phyloP scores from a whole-genome alignment of 495 filamentous ascomycete genomes.

The Tuber umbilicatum region DNA sequence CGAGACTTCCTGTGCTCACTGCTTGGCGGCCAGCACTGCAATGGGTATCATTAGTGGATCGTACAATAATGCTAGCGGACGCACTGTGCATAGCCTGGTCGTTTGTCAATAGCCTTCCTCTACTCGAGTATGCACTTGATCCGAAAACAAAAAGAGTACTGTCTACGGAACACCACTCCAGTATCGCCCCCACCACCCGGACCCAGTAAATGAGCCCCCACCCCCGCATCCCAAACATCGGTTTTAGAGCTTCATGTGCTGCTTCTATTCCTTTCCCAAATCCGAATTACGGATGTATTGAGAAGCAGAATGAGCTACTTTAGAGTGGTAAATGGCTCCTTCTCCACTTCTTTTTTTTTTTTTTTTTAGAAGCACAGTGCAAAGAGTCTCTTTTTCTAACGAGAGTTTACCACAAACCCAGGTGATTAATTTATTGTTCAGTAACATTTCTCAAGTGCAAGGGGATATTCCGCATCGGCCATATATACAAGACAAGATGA shows the following conservation, averaged over 20 bases:
- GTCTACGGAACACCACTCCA: not conserved
- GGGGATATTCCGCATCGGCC: not conserved
- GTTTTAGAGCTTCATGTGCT: not conserved
- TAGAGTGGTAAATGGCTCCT: not conserved
- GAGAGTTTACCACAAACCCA: not conserved
- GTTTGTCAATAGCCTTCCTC: not conserved
- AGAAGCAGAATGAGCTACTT: not conserved
- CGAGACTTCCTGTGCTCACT: not conserved
- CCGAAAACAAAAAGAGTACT: not conserved
- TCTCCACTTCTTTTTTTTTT: not conserved
- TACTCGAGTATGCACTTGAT: not conserved
- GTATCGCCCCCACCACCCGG: too few relatives aligned
- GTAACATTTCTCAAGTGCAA: not conserved
- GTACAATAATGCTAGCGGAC: not conserved
- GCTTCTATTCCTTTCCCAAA: not conserved
- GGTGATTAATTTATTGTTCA: not conserved
- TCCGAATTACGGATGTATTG: not conserved
- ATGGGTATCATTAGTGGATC: not conserved
- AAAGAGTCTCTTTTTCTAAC: not conserved
- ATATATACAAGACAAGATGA: not conserved
- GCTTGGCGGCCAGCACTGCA: not conserved
- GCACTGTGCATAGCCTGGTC: not conserved
- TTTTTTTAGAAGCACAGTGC: not conserved
- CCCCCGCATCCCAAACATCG: not conserved
- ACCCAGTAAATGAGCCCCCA: not conserved